phyloP scores from a whole-genome alignment of 768 basidiomycete genomes.

The Lactarius sp. region DNA sequence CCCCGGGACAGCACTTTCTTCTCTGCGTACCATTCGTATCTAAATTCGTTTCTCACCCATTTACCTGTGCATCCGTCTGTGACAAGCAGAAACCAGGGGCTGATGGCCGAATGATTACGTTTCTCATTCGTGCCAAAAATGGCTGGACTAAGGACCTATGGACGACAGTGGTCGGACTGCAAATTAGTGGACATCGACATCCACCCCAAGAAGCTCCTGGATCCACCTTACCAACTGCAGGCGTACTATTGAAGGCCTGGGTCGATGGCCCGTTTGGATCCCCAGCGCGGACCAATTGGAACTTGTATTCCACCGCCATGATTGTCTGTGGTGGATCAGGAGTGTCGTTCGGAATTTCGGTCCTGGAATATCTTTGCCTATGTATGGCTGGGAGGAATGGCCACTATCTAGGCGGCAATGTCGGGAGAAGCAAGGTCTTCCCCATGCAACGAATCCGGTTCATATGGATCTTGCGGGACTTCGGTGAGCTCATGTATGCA shows the following conservation, averaged over 20 bases:
- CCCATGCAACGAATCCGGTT: conserved; percentile 57
- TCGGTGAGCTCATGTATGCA: conserved; percentile 43
- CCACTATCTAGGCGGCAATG: conserved; percentile 41
- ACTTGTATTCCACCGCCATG: conserved; percentile 50
- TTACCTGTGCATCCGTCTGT: conserved; percentile 61
- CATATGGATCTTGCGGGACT: conserved; percentile 74
- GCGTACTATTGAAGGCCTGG: conserved; percentile 50
- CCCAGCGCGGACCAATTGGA: conserved; percentile 54
- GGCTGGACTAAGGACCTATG: conserved; percentile 69
- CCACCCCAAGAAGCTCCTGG: conserved; percentile 34
- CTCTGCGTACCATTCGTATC: conserved; percentile 63
- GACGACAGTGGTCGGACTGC: conserved; percentile 44
- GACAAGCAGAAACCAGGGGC: conserved; percentile 43
- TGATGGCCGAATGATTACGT: conserved; percentile 51
- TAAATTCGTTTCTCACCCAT: conserved; percentile 61
- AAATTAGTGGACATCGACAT: conserved; percentile 31
- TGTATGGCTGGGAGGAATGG: conserved; percentile 55
- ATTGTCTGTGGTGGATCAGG: conserved; percentile 72
- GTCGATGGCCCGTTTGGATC: conserved; percentile 72
- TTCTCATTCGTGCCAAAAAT: conserved; percentile 62
- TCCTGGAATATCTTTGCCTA: conserved; percentile 59
- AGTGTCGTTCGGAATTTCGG: conserved; percentile 62
- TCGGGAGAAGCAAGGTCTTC: conserved; percentile 41
- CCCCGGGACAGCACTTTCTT: conserved; percentile 75
- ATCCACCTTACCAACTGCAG: conserved; percentile 37